Evolutionary conservation across 2,329 filamentous ascomycete species (phyloP), one percentile per base, ranked within the genome.

Genomic region (Ophiocordyceps australis): DNA sequence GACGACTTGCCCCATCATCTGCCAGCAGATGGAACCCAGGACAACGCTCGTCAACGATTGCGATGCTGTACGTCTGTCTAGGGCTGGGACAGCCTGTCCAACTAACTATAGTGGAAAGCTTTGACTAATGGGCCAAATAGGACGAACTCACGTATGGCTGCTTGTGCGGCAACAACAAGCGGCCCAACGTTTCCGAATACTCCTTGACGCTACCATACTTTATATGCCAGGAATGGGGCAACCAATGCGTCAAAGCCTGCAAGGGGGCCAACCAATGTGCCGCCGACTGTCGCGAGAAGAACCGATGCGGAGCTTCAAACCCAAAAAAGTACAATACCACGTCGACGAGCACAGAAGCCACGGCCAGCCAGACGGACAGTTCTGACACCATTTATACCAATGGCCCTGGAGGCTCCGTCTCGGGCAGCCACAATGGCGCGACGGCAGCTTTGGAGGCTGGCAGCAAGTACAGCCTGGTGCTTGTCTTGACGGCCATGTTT

Each of bases 141-240:
- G 42, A 59, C 26, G 54, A 57, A 13, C 61, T 86, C 25, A 60
- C 54, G n/a, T 86, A 75, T 52, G 57, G 61, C 34, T 89, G 79
- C 48, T 57, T 81, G 38, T 89, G 79, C 56, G 59, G 62, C 34
- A 61, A 76, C 43, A 65, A 67, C 44, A 46, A 62, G 33, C 52
- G 63, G 27, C 79, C 79, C 37, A 83, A 85, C 52, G 52, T 80
- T 25, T 69, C 74, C 41, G 64, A 85, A 50, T 89, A 76, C 62
- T 74, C 73, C 13, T 62, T 81, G 38, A 85, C 79, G 2, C 58
- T 89, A 15, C 79, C 80, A 18, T 86, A 70, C 62, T 80, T 73
- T 54, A 62, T 72, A 39, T 89, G 79, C 63, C 62, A 61, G 24
- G 62, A 76, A 50, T 81, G 65, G 62, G 74, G 68, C 38, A 69